Base-by-base conservation (phyloP, 495 filamentous ascomycete genomes). In the Wilcoxina mikolae region DNA sequence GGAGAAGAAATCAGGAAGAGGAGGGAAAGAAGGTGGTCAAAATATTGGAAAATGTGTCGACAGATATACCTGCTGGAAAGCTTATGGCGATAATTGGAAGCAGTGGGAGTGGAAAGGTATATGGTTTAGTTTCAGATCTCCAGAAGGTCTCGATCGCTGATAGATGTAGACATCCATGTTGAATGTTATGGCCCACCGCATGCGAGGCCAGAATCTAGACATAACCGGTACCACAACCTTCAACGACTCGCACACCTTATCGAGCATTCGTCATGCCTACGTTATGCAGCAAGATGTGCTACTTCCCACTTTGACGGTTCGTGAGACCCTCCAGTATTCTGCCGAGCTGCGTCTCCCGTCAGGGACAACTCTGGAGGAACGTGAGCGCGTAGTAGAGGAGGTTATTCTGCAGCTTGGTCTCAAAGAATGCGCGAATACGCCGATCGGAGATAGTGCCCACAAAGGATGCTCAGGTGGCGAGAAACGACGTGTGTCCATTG, bases 281-380 rank as follows among this genome's bases (percentile, higher is more conserved):
- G 79, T 85, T 15, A 83, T 84, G 79, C 83, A 86, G 60, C 78
- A 86, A 49, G 83, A 87, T 65, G 72, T 84, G 39, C 68, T 86
- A 3, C 70, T 85, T 0, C 78, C 82, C 0, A 79, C 79, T 0
- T 65, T 87, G 29, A 85, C 83, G 0, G 83, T 87, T 20, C 71
- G 81, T 11, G 83, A 87, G 61, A 86, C 83, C 0, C 67, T 87
- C 39, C 72, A 66, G 27, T 85, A 85, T 58, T 77, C 83, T 17
- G 83, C 83, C 0, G 77, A 85, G 56, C 71, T 87, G 24, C 75
- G 83, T 22, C 70, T 86, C 2, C 79, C 81, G 0, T 72, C 78
- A 3, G 73, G 78, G 0, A 77, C 75, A 3, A 80, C 74, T 0
- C 67, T 70, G 33, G 70, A 74, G 33, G 80, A 85, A 51, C 71